These are phyloP conservation scores for Erucastrum elatum DNA, from an alignment of 345 rosid species.

Conservation along the genomic window DNA sequence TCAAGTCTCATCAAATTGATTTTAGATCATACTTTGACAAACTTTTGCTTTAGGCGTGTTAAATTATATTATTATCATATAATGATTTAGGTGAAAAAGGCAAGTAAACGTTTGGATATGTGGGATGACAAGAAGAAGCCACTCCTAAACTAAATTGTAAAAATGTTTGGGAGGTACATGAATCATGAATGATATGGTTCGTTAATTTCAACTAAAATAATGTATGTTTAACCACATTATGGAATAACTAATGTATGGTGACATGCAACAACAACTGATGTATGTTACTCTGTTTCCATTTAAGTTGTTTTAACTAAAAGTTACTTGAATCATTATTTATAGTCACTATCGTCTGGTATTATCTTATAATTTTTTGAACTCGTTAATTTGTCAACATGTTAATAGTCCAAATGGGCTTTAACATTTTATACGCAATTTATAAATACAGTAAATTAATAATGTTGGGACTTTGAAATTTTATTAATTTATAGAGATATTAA, in stretches of 20 bases:
- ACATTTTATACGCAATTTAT: background rate
- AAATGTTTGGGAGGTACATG: background rate
- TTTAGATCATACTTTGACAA: background rate
- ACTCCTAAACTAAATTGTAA: background rate
- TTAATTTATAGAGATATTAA: no score
- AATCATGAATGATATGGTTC: background rate
- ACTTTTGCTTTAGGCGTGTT: background rate
- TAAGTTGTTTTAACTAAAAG: background rate
- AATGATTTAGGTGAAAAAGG: conserved; percentile 63
- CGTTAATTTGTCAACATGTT: background rate
- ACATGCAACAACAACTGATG: background rate
- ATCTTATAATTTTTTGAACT: background rate
- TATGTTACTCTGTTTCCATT: background rate
- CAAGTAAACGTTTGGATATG: conserved; percentile 52
- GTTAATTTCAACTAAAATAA: background rate
- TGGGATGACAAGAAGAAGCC: conserved; percentile 65
- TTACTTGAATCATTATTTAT: background rate
- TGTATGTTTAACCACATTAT: background rate
- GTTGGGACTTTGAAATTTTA: no score
- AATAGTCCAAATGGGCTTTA: background rate
- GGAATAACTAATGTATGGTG: background rate
- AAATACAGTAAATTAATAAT: no score
- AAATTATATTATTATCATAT: background rate
- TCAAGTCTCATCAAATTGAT: background rate
- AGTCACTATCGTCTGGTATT: background rate